Evolutionary conservation across 352 stramenopile genomes (phyloP), one percentile per base, ranked within the genome.

Genomic region (Pythium vanterpoolii): DNA sequence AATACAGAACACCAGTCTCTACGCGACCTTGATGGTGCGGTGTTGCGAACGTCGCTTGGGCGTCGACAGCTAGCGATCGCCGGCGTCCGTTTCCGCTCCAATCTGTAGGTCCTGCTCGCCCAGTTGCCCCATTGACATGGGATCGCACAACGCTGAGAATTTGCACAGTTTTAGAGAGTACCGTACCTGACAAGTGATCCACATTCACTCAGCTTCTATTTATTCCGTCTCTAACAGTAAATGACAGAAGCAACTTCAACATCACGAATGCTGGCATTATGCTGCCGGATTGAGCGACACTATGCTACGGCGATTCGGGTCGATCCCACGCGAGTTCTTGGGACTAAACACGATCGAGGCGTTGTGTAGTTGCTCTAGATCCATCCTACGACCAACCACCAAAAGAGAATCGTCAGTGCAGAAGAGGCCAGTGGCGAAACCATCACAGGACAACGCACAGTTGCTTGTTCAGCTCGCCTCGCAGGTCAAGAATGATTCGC

Each of bases 261-360:
- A 45, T 51, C 11, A 31, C 26, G 30, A 33, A 23, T 26, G 21
- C 21, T 40, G 23, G 23, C n/a, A 26, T 51, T 48, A 68, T 56
- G 62, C 54, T 14, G 62, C 54, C 16, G 62, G 62, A 45, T 64
- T 60, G 23, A 56, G 55, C 19, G 57, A 40, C 8, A 27, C 16
- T 43, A 46, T 30, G 30, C 53, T 62, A 8, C 44, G 48, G n/a
- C 64, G 57, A 16, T 71, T 71, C n/a, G 47, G 49, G 52, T 71
- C 64, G 42, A 71, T 67, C 3, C 64, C 64, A 19, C 64, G 64
- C 23, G 64, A 71, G 46, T 71, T 71, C 52, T 64, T 71, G n/a
- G 64, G 64, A 44, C 64, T 71, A 31, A 71, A 71, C 16, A 56
- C 4, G 16, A 71, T 5, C 11, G 64, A 71, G 7, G 64, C 64